Percentiles rank a stretch among this genome's conserved stretches.
phyloP scores from a whole-genome alignment of 345 rosid genomes.

The Geranium rotundifolium region DNA sequence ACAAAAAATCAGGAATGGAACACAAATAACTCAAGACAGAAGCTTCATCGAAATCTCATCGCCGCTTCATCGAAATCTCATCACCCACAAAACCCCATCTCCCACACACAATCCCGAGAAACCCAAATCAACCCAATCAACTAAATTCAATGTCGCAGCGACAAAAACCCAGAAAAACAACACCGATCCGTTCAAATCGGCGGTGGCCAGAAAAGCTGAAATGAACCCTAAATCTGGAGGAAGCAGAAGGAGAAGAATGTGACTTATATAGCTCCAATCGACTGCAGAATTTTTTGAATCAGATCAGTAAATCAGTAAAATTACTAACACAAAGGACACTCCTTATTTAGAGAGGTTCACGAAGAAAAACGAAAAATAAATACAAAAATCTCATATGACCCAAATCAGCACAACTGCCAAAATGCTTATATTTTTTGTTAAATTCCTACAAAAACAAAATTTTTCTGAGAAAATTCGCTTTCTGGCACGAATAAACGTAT shows the following conservation, averaged over 20 bases:
- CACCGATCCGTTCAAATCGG: background rate
- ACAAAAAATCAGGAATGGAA: no score
- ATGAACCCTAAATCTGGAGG: background rate
- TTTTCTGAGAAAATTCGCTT: background rate
- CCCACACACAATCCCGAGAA: no score
- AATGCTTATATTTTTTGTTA: background rate
- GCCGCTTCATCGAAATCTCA: conserved; percentile 62
- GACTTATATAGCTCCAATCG: background rate
- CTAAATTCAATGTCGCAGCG: background rate
- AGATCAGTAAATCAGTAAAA: background rate
- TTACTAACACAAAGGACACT: background rate
- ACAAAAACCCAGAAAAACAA: background rate
- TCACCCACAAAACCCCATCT: no score
- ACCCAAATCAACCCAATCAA: background rate
- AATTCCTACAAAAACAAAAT: no score
- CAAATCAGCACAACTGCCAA: background rate
- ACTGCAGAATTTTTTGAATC: background rate
- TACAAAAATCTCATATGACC: background rate
- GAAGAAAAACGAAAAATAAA: background rate
- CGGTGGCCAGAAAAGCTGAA: background rate
- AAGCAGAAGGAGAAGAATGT: background rate
- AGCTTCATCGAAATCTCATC: conserved; percentile 33
- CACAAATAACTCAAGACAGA: no score
- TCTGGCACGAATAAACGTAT: background rate
- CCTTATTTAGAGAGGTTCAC: background rate